phyloP scores from a whole-genome alignment of 192 early-diverging fungal species.

The Jimgerdemannia flammicorona region DNA sequence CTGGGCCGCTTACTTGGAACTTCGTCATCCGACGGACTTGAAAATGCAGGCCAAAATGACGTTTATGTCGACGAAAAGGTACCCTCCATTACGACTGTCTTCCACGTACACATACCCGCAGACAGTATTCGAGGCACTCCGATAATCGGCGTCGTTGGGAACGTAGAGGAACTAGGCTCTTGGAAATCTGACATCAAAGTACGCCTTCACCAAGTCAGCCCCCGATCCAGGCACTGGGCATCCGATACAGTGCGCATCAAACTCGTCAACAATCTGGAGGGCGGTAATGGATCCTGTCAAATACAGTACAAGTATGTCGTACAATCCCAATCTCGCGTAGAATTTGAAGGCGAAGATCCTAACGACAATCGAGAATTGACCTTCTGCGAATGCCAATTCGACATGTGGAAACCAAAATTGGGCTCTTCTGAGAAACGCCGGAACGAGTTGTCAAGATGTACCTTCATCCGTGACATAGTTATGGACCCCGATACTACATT shows the following conservation, averaged over 20 bases:
- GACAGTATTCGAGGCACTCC: neutral
- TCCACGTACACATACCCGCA: slow-evolving; percentile 1
- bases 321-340: too few relatives aligned
- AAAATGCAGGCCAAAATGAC: slow-evolving; percentile 3
- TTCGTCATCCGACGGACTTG: too few relatives aligned
- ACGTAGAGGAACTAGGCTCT: slow-evolving; percentile 1
- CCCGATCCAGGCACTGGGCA: neutral
- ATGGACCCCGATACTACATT: neutral
- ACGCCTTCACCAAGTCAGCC: neutral
- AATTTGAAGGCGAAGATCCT: neutral
- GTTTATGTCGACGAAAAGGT: neutral
- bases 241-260: neutral
- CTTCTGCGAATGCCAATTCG: neutral
- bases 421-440: too few relatives aligned
- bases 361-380: neutral
- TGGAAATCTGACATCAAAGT: neutral
- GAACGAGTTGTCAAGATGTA: neutral
- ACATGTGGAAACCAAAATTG: neutral
- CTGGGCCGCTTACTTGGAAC: too few relatives aligned
- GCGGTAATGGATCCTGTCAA: too few relatives aligned
- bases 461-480: neutral
- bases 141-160: neutral
- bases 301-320: neutral
- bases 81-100: neutral
- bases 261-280: neutral